Evolutionary conservation across 345 rosid species (phyloP), one percentile per base, ranked within the genome.

Genomic region (Trapa bicornis): DNA sequence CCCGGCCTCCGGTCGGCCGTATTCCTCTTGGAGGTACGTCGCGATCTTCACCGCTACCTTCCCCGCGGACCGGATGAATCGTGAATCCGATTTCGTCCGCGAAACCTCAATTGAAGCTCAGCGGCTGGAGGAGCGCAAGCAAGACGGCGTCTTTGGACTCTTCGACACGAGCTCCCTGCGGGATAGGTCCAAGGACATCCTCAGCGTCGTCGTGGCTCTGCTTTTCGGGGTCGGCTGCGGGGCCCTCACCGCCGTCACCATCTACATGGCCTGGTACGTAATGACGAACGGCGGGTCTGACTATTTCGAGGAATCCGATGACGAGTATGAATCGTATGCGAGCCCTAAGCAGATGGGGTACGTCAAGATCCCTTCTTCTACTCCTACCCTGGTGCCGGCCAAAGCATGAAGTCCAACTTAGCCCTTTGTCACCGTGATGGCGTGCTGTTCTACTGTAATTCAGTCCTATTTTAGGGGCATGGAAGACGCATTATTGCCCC

Each of bases 151-250:
- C 16, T 57, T 79, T 17, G 65, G 79, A 16, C 75, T 79, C 29
- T 85, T 80, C 54, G 86, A 80, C 67, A 67, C 82, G 64, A 73
- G 72, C 68, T 89, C 95, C 38, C 80, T 89, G 56, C 90, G 80
- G 10, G 89, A 93, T 47, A 95, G 96, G 8, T 76, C 95, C n/a
- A 86, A 79, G 75, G 98, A 93, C 65, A 93, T 93, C 52, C 84
- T 93, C 12, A 88, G 97, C 75, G 95, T 93, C 22, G 92, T 93
- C 5, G 84, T 87, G 9, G 95, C 92, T 42, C 82, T 93, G 60
- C 79, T 93, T 3, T 88, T 93, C 53, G 98, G 96, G 2, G 97
- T 93, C 65, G 96, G 95, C 2, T 93, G 97, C 41, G 98, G 98
- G 10, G 96, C 97, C 61, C 85, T 93, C 48, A 87, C 98, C 12